These are phyloP conservation scores for Sporopachydermia lactativora DNA, from an alignment of 805 yeast genomes.

Conservation along the genomic window DNA sequence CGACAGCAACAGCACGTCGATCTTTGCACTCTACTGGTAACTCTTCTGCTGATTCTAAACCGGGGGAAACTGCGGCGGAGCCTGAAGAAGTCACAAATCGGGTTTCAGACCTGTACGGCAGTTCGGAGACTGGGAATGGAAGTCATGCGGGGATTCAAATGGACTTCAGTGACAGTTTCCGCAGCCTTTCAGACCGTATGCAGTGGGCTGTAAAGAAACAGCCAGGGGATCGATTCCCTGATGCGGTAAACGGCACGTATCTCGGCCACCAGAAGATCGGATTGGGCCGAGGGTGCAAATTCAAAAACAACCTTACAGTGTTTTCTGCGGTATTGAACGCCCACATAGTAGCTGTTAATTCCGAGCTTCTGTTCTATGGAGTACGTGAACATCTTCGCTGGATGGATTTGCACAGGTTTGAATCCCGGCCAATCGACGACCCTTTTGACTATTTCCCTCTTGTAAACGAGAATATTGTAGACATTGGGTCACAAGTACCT, in stretches of 20 bases:
- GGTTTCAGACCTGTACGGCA: too few relatives aligned
- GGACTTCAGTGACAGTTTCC: too few relatives aligned
- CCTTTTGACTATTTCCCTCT: not conserved
- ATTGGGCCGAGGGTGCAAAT: not conserved
- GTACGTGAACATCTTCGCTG: not conserved
- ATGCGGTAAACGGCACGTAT: not conserved
- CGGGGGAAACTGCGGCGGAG: too few relatives aligned
- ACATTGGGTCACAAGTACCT: not conserved
- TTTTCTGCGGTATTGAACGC: not conserved
- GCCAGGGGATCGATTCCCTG: conserved; percentile 1
- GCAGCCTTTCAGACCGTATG: not conserved
- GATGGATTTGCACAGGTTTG: not conserved
- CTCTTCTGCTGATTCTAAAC: too few relatives aligned
- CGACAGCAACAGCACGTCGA: too few relatives aligned
- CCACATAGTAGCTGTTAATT: not conserved
- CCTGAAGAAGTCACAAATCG: too few relatives aligned
- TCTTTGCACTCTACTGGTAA: too few relatives aligned
- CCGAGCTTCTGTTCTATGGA: not conserved
- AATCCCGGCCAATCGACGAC: not conserved
- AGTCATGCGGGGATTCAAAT: too few relatives aligned
- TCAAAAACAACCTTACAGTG: conserved; percentile 1
- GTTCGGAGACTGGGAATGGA: too few relatives aligned
- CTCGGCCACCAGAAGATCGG: not conserved
- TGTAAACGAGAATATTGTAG: not conserved
- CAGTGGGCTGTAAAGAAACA: conserved; percentile 1